Evolutionary conservation across 73 alveolate genomes (phyloP), one percentile per base, ranked within the genome.

Genomic region (Paramecium biaurelia): DNA sequence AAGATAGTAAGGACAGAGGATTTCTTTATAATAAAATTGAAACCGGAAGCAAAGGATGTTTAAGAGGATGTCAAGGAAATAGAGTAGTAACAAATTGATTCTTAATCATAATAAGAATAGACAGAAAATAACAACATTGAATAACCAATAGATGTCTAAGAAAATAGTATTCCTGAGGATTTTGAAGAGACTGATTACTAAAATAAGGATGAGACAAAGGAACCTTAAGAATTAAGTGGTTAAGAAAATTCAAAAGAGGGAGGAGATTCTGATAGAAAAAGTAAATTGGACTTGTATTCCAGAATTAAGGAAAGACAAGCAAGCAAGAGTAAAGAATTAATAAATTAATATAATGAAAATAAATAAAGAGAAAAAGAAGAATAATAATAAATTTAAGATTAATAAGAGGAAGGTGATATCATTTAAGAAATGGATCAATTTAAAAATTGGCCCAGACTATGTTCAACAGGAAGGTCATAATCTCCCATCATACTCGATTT

Each of bases 21-120:
- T 74, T 74, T 30, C 47, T 74, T 74, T 74, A 38, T 74, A 12
- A 74, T 74, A 0, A 74, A 74, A 37, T 35, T 74, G 30, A 74
- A 74, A 34, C 87, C 87, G n/a, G 87, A 74, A 74, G 59, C 87
- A 74, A 74, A 74, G 10, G 87, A 74, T 74, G 59, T 43, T 12
- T 74, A 74, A 37, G 37, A 32, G 7, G 87, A 74, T 30, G 32
- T 9, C 2, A 59, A 74, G 11, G 63, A 74, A 14, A 32, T 67
- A 67, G 84, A 30, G 7, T 53, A 53, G 21, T 20, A 53, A 53
- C 23, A 18, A 53, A n/a, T 7, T 4, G 28, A 53, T 15, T 53
- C 26, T 15, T 53, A 53, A 53, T 53, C 26, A 18, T 9, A 53
- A 53, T 53, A 15, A 53, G 20, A 53, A 53, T 53, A 53, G 21